phyloP scores from a whole-genome alignment of 78 protist species.

The Dictyostelium brefeldianum region DNA sequence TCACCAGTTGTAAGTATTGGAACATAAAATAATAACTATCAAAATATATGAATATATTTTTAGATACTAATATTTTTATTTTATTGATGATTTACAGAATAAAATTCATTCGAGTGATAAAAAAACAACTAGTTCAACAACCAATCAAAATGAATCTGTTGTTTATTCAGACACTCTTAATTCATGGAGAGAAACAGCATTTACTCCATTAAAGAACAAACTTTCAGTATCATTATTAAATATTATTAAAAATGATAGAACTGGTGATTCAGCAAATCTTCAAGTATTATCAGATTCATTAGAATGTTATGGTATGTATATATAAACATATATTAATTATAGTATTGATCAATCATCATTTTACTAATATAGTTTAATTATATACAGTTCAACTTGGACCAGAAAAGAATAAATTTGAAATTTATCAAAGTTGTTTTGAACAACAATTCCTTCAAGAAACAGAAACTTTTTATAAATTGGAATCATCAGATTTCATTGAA shows the following conservation, averaged over 20 bases:
- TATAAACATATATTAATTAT: too few relatives aligned
- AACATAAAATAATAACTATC: background rate
- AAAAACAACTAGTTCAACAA: background rate
- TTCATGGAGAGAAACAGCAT: slow-evolving; percentile 74
- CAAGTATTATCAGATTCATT: slow-evolving; percentile 66
- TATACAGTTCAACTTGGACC: slow-evolving; percentile 69
- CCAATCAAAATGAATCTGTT: slow-evolving; percentile 23
- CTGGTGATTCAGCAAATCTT: slow-evolving; percentile 58
- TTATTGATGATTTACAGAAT: slow-evolving; percentile 1
- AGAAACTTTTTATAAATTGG: slow-evolving; percentile 50
- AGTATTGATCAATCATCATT: background rate
- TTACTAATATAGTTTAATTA: background rate
- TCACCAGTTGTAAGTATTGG: slow-evolving; percentile 76
- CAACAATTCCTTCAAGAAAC: slow-evolving; percentile 49
- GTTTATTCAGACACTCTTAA: slow-evolving; percentile 42
- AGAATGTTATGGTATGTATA: slow-evolving; percentile 74
- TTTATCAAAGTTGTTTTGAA: slow-evolving; percentile 79
- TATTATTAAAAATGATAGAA: slow-evolving; percentile 71
- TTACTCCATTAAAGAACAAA: slow-evolving; percentile 46
- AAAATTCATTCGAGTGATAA: slow-evolving; percentile 48
- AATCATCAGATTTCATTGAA: slow-evolving; percentile 63
- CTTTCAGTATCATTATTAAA: slow-evolving; percentile 35
- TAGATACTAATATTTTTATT: background rate
- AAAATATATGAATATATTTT: too few relatives aligned
- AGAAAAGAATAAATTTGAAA: slow-evolving; percentile 75